phyloP scores from a whole-genome alignment of 2,329 filamentous ascomycete genomes.

The Ophiocordyceps camponoti-floridani region DNA sequence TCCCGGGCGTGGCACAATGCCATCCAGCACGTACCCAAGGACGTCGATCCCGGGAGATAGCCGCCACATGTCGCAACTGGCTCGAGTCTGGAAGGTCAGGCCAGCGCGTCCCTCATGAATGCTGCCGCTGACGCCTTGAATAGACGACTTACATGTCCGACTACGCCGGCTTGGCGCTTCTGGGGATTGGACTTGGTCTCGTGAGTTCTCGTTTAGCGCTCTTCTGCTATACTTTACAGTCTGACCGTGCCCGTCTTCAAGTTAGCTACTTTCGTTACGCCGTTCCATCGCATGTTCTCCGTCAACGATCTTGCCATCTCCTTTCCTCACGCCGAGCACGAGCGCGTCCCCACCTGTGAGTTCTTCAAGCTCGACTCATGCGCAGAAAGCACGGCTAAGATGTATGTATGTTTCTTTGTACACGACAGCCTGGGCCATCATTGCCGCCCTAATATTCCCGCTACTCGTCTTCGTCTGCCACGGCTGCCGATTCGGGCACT shows the following conservation, averaged over 20 bases:
- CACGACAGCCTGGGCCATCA: slow-evolving; percentile 46
- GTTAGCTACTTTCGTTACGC: slow-evolving; percentile 34
- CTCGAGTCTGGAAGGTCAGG: slow-evolving; percentile 29
- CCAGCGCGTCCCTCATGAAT: neutral
- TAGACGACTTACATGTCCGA: slow-evolving; percentile 76
- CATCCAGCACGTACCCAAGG: neutral
- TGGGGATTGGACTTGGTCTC: slow-evolving; percentile 50
- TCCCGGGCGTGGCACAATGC: neutral
- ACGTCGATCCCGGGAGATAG: neutral
- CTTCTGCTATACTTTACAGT: neutral
- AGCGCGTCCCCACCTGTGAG: slow-evolving; percentile 66
- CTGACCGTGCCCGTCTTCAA: slow-evolving; percentile 2
- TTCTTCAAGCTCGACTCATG: slow-evolving; percentile 4
- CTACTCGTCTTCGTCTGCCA: slow-evolving; percentile 46
- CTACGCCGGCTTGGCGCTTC: slow-evolving; percentile 58
- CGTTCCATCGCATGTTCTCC: slow-evolving; percentile 90
- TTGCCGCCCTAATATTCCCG: slow-evolving; percentile 62
- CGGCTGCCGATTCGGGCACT: slow-evolving; percentile 43
- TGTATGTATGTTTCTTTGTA: neutral
- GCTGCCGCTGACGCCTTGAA: neutral
- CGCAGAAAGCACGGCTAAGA: too few relatives aligned
- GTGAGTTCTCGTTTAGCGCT: slow-evolving; percentile 19
- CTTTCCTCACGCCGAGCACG: slow-evolving; percentile 68
- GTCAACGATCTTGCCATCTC: slow-evolving; percentile 71
- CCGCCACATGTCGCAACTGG: slow-evolving; percentile 10